Evolutionary conservation across 2,329 filamentous ascomycete species (phyloP).

Genomic region (Fusarium sarcochroum): DNA sequence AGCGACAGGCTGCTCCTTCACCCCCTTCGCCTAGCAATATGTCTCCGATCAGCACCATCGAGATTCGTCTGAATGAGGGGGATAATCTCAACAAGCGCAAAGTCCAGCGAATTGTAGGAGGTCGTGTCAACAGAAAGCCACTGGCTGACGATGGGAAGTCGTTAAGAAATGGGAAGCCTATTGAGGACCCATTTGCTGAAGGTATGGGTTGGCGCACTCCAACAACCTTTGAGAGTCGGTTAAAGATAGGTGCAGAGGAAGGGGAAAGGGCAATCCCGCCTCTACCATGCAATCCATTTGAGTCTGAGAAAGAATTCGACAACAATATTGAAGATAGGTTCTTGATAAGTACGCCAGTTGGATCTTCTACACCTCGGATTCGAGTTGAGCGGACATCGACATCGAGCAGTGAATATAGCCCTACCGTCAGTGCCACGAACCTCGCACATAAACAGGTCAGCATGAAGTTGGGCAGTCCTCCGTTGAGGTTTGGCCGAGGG

Average conservation of each 20-base stretch:
- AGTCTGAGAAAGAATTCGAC: constrained; percentile 57
- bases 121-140: constrained; percentile 49
- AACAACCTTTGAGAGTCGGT: constrained; percentile 45
- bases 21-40: constrained; percentile 20
- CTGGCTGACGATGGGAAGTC: constrained; percentile 49
- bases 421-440: constrained; percentile 16
- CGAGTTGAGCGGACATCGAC: constrained; percentile 37
- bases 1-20: constrained; percentile 17
- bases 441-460: constrained; percentile 10
- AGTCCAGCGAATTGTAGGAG: constrained; percentile 52
- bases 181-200: constrained; percentile 53
- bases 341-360: constrained; percentile 54
- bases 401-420: constrained; percentile 33
- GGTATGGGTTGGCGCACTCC: constrained; percentile 30
- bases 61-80: constrained; percentile 54
- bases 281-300: constrained; percentile 50
- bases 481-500: constrained; percentile 3
- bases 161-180: constrained; percentile 43
- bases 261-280: constrained; percentile 7
- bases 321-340: constrained; percentile 57
- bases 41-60: constrained; percentile 50
- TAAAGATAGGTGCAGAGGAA: constrained; percentile 30
- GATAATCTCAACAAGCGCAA: constrained; percentile 54
- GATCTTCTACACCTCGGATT: constrained; percentile 57
- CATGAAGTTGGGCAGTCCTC: constrained; percentile 3